Evolutionary conservation across 148 eudicot genomes (phyloP).

Genomic region (Cornus controversa): DNA sequence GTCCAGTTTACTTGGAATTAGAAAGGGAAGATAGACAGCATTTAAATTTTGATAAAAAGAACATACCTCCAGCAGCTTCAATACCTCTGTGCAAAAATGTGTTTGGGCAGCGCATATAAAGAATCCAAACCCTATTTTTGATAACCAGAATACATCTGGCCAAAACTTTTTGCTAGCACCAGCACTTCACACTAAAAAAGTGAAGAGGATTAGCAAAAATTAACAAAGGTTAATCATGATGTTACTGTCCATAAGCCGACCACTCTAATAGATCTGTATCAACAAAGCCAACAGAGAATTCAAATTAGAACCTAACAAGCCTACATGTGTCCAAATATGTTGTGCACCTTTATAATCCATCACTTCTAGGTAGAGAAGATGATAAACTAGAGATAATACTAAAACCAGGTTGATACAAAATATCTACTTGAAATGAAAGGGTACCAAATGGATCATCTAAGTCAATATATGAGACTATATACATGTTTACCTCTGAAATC

Average conservation of each 20-base stretch:
- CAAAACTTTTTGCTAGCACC: slow-evolving; percentile 41
- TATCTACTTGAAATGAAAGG: slow-evolving; percentile 18
- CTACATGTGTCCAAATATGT: slow-evolving; percentile 21
- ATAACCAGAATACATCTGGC: slow-evolving; percentile 16
- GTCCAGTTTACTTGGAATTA: not conserved
- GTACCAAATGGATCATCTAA: slow-evolving; percentile 27
- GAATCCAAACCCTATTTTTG: slow-evolving; percentile 14
- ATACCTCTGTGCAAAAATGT: not conserved
- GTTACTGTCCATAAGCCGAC: slow-evolving; percentile 36
- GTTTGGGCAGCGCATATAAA: slow-evolving; percentile 5
- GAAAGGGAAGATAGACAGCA: slow-evolving; percentile 5
- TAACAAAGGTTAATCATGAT: slow-evolving; percentile 33
- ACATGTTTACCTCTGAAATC: slow-evolving; percentile 52
- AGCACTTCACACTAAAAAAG: slow-evolving; percentile 48
- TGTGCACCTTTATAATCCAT: slow-evolving; percentile 21
- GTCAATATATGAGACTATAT: slow-evolving; percentile 23
- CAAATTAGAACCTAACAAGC: slow-evolving; percentile 31
- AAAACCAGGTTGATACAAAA: slow-evolving; percentile 22
- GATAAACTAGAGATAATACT: slow-evolving; percentile 6
- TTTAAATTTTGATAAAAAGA: not conserved
- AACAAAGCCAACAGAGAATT: slow-evolving; percentile 34
- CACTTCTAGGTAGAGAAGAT: slow-evolving; percentile 6
- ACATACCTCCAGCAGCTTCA: slow-evolving; percentile 14
- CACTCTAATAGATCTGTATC: slow-evolving; percentile 46
- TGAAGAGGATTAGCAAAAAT: slow-evolving; percentile 42